Base-by-base conservation (phyloP, 2,329 filamentous ascomycete genomes). In the Aureobasidium sp. region DNA sequence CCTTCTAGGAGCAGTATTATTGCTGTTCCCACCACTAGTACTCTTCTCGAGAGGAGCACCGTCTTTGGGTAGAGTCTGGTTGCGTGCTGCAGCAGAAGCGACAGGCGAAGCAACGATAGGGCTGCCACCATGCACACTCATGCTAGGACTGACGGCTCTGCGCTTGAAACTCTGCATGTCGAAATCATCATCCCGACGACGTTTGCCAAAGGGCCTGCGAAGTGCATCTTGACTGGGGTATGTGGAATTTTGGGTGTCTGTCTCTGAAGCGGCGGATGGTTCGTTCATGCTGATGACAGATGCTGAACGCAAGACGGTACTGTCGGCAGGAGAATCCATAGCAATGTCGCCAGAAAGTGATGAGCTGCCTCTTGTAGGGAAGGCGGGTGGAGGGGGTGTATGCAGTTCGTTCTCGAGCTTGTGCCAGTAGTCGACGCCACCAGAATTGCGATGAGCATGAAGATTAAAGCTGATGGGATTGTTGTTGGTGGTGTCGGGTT, bases 101-200 rank as follows among this genome's bases (percentile, higher is more conserved):
- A 40, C 74, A 69, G 92, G 90, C 60, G 89, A 93, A 70, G 96
- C 90, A 61, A 93, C 83, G 37, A 96, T 81, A 1, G 93, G 93
- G 63, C 89, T 95, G 73, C 93, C 95, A 7, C 47, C 51, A 68
- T 95, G 90, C 1, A 88, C 87, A 71, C 90, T 95, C 79, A 96
- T 86, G 17, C 92, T 90, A 0, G 93, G 93, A 62, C 89, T 94
- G 2, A 97, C 93, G 25, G 93, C 93, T 45, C 93, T 84, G 17
- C 93, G 84, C 75, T 97, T 97, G 77, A 96, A 92, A 63, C 87
- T 89, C 40, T 86, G 82, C 1, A 89, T 87, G 70, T 97, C 92
- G 61, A 96, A 87, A 68, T 96, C 92, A 68, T 96, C 91, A 64
- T 96, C 93, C 60, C 91, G 82, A 23, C 90, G 84, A n/a, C 93